Conservation (phyloP, 202 grass and related monocot species). For the Cymbopogon flexuosus region DNA sequence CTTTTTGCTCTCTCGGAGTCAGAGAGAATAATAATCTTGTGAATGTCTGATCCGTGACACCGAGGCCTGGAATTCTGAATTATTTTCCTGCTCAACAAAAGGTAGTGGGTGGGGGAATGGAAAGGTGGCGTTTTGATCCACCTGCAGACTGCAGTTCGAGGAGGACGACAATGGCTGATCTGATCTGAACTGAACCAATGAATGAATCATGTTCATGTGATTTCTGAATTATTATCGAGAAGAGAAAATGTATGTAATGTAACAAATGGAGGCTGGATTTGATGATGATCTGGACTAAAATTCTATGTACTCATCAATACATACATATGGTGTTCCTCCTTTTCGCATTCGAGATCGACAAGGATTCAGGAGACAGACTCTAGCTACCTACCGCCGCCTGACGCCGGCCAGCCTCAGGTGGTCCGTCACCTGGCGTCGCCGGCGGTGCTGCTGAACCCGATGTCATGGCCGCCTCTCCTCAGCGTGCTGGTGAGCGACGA, state of each 20-base stretch:
- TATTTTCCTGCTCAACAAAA: neutral
- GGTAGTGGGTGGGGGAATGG: neutral
- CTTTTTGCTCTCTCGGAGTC: neutral
- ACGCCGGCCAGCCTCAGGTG: neutral
- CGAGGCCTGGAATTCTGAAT: no score
- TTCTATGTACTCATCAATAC: constrained; percentile 47
- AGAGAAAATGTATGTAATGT: neutral
- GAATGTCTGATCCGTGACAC: no score
- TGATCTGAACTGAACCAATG: neutral
- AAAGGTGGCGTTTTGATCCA: neutral
- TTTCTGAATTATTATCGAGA: constrained; percentile 21
- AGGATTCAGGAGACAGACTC: neutral
- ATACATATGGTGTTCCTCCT: constrained; percentile 4
- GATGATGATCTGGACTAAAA: neutral
- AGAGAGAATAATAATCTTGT: neutral
- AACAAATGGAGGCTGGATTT: neutral
- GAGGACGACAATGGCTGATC: neutral
- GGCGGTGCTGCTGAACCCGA: constrained; percentile 33
- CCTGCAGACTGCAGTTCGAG: neutral
- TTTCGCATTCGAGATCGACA: neutral
- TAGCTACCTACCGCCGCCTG: neutral
- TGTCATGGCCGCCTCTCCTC: constrained; percentile 47
- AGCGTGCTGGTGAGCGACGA: constrained; percentile 66
- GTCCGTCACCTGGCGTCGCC: constrained; percentile 34
- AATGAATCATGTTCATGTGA: constrained; percentile 14